Evolutionary conservation across 1,139 yeast genomes (phyloP).

Genomic region (Kazachstania sp.): DNA sequence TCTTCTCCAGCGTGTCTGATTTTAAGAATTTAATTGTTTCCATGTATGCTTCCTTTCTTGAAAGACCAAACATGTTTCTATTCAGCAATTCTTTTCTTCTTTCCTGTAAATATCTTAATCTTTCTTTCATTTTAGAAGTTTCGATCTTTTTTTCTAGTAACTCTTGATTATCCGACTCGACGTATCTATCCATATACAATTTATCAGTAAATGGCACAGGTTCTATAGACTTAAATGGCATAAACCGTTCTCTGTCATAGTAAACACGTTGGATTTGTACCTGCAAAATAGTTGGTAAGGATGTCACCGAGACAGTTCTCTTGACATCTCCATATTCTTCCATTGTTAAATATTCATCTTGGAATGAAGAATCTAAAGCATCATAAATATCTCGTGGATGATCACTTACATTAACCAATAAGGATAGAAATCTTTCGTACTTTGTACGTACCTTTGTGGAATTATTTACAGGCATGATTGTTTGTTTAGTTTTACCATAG

Average conservation of each 20-base stretch:
- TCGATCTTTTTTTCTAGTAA: conserved; percentile 46
- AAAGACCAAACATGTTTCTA: conserved; percentile 40
- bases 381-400: conserved; percentile 86
- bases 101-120: conserved; percentile 39
- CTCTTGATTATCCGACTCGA: conserved; percentile 59
- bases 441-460: conserved; percentile 42
- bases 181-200: conserved; percentile 77
- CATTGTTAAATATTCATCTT: conserved; percentile 56
- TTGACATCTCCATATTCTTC: conserved; percentile 63
- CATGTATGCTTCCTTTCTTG: conserved; percentile 44
- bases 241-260: conserved; percentile 63
- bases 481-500: conserved; percentile 63
- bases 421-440: conserved; percentile 67
- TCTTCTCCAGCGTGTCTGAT: conserved; percentile 32
- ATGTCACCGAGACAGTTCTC: conserved; percentile 60
- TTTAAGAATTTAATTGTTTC: conserved; percentile 52
- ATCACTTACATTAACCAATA: conserved; percentile 77
- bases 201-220: conserved; percentile 74
- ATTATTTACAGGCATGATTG: conserved; percentile 36
- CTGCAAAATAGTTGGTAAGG: conserved; percentile 75
- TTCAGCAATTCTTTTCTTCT: conserved; percentile 38
- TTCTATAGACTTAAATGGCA: conserved; percentile 75
- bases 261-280: conserved; percentile 91
- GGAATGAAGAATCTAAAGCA: conserved; percentile 78
- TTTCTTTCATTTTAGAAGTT: conserved; percentile 55